Base-by-base conservation (phyloP, 2,329 filamentous ascomycete species). In the Aspergillus alliaceus region DNA sequence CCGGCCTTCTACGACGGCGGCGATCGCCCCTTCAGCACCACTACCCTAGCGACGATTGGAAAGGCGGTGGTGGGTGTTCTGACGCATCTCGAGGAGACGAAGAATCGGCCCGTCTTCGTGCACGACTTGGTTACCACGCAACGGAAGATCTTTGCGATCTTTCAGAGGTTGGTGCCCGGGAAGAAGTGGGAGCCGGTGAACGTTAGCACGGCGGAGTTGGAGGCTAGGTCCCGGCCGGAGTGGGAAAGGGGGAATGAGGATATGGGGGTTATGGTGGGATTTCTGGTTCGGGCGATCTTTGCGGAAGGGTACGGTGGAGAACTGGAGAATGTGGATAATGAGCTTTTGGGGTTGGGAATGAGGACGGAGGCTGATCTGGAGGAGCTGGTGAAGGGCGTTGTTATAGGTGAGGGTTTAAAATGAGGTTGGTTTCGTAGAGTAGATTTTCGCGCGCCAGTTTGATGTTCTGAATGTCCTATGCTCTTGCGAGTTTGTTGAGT, bases 121-220 rank as follows among this genome's bases (percentile, higher is more conserved):
- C 53, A 57, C 25, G 53, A 54, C 20, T n/a, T 61, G 15, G 44
- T 52, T 6, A 52, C 53, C 1, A 59, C 52, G 1, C 61, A 61
- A 51, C 50, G 52, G 11, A 20, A 62, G 35, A 31, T 64, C 6
- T 53, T 59, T 1, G 31, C 29, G 22, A 27, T 56, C n/a, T 32
- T 48, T 4, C 37, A 32, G 25, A 34, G 34, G 9, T 29, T 56
- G 6, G 54, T 40, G 9, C 51, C 51, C 2, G 29, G 20, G 27
- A 31, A 29, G 14, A 35, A 25, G 22, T 56, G 54, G 49, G 24
- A 24, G 2, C 40, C 48, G 3, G 49, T 52, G 24, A 11, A 46
- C n/a, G 25, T 47, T 15, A 48, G 49, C 32, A 56, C 48, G 0
- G 49, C 32, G 1, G 39, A 56, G 9, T 24, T 48, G 31, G 39